These are phyloP conservation scores for Botrytis deweyae DNA, from an alignment of 2,329 filamentous ascomycete genomes.

Conservation along the genomic window DNA sequence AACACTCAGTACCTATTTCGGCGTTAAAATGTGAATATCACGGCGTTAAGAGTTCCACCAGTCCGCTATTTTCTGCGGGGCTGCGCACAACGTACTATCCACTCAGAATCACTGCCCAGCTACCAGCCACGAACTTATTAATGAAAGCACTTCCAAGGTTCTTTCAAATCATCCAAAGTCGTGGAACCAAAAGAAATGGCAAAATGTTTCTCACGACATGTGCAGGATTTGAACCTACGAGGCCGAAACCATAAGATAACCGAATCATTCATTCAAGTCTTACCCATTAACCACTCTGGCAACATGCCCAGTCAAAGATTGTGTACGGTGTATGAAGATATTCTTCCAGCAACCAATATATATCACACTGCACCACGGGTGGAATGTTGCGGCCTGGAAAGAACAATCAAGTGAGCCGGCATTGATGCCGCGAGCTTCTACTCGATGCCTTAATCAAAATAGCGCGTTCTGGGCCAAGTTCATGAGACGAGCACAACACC, in stretches of 20 bases:
- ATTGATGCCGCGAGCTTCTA: no score
- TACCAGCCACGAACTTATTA: neutral
- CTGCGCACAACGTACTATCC: neutral
- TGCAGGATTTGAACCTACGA: conserved; percentile 25
- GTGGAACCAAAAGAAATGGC: neutral
- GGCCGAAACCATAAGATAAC: conserved; percentile 24
- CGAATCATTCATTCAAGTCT: conserved; percentile 22
- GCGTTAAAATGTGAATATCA: neutral
- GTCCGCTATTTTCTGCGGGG: neutral
- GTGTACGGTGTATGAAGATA: no score
- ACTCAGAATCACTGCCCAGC: neutral
- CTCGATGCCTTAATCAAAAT: no score
- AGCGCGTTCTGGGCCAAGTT: no score
- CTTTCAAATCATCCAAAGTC: neutral
- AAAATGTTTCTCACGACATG: neutral
- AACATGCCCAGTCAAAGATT: neutral
- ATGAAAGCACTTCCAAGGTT: neutral
- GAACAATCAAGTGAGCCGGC: no score
- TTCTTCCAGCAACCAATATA: no score
- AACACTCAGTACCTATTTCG: conserved; percentile 3
- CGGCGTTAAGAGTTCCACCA: neutral
- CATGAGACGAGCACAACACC: no score
- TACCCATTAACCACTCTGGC: conserved; percentile 24
- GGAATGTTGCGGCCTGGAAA: no score
- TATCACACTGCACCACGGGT: no score